Evolutionary conservation across 306 rosid species (phyloP).

Genomic region (Vigna hirtella): DNA sequence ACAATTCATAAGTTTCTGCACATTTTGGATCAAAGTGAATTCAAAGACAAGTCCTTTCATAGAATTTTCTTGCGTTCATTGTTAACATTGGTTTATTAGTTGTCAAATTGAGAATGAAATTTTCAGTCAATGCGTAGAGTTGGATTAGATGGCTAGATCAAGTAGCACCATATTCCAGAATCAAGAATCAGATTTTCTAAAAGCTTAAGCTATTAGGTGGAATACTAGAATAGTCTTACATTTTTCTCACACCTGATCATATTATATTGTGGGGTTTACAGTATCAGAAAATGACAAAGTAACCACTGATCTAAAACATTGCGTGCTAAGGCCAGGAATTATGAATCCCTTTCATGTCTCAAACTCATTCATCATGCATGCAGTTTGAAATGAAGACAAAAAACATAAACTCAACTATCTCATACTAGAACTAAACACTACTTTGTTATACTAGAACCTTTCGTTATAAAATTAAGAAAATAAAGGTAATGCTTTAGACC

Average conservation of each 20-base stretch:
- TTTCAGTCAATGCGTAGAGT: not conserved
- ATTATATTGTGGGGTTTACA: too few species aligned
- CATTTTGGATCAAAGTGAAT: not conserved
- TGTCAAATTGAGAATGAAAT: conserved; percentile 10
- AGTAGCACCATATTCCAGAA: not conserved
- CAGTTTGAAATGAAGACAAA: too few species aligned
- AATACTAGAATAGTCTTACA: conserved; percentile 7
- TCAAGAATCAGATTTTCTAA: not conserved
- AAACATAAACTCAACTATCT: too few species aligned
- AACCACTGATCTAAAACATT: too few species aligned
- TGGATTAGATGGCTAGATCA: not conserved
- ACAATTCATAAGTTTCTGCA: conserved; percentile 6
- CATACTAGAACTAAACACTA: too few species aligned
- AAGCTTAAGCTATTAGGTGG: not conserved
- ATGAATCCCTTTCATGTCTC: too few species aligned
- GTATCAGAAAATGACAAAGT: too few species aligned
- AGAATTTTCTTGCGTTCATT: conserved; percentile 14
- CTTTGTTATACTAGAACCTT: too few species aligned
- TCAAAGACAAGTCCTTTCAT: conserved; percentile 7
- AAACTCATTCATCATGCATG: too few species aligned
- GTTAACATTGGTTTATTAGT: not conserved
- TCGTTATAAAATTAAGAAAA: too few species aligned
- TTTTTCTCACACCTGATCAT: not conserved
- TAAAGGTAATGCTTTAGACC: conserved; percentile 10
- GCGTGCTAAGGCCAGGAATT: too few species aligned